phyloP scores from a whole-genome alignment of 2,329 filamentous ascomycete species.

The Paraconiothyrium brasiliense region DNA sequence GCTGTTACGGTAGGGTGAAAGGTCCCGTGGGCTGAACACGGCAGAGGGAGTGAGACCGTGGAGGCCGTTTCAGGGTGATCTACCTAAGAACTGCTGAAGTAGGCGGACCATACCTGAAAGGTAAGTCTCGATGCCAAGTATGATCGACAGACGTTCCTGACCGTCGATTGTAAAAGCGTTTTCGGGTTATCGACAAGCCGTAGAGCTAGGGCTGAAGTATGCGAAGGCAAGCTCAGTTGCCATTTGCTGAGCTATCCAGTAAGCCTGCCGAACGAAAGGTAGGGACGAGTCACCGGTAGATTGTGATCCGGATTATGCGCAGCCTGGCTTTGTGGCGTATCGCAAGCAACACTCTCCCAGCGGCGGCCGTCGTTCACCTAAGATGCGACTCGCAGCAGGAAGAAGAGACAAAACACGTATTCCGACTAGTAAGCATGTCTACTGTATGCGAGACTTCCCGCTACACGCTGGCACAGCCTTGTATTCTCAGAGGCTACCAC shows the following conservation, averaged over 20 bases:
- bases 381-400: neutral
- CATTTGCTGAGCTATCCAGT: neutral
- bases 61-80: neutral
- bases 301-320: neutral
- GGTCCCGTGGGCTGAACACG: neutral
- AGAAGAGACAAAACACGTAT: neutral
- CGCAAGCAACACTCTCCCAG: neutral
- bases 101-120: neutral
- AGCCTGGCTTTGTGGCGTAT: neutral
- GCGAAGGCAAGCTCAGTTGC: neutral
- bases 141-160: neutral
- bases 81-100: neutral
- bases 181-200: neutral
- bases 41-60: neutral
- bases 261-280: neutral
- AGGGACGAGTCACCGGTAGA: neutral
- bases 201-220: neutral
- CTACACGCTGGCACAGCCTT: no score
- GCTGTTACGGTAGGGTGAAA: constrained; percentile 2
- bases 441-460: neutral
- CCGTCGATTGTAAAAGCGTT: neutral
- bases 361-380: neutral
- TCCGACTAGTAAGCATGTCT: neutral
- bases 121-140: neutral
- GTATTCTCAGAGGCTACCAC: neutral